These are phyloP conservation scores for Alternaria gaisen DNA, from an alignment of 2,329 filamentous ascomycete species.

Conservation along the genomic window DNA sequence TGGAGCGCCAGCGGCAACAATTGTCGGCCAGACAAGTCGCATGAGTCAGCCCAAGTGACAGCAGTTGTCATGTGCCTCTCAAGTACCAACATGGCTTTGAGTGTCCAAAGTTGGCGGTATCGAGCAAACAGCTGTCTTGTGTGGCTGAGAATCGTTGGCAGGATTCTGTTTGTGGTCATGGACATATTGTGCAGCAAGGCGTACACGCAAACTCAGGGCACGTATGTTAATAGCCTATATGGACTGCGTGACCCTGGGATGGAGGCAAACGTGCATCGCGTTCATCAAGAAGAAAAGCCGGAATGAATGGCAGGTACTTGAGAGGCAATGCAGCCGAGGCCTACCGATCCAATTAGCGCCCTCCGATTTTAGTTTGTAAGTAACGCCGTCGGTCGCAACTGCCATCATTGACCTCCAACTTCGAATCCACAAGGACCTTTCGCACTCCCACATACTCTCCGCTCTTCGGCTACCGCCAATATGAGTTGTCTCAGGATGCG, in stretches of 20 bases:
- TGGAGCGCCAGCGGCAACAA: conserved; percentile 29
- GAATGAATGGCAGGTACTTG: conserved; percentile 27
- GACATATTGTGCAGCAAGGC: not conserved
- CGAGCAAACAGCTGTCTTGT: not conserved
- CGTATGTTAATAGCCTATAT: not conserved
- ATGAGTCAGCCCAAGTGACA: not conserved
- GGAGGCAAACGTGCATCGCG: conserved; percentile 23
- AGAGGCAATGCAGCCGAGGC: conserved; percentile 40
- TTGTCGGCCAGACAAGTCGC: conserved; percentile 4
- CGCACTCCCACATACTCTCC: conserved; percentile 33
- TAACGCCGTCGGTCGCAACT: conserved; percentile 23
- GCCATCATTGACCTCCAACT: conserved; percentile 37
- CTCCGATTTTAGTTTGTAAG: conserved; percentile 30
- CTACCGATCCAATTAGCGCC: conserved; percentile 39
- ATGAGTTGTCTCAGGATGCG: conserved; percentile 54
- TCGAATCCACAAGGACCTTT: conserved; percentile 34
- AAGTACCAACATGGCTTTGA: not conserved
- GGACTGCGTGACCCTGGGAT: not conserved
- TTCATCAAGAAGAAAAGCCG: conserved; percentile 38
- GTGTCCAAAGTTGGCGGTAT: not conserved
- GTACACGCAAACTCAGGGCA: not conserved
- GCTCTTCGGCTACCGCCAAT: conserved; percentile 41
- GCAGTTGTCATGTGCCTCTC: conserved; percentile 11
- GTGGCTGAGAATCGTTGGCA: not conserved
- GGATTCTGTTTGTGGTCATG: not conserved